Evolutionary conservation across 495 filamentous ascomycete species (phyloP), one percentile per base, ranked within the genome.

Genomic region (Neurospora sp.): DNA sequence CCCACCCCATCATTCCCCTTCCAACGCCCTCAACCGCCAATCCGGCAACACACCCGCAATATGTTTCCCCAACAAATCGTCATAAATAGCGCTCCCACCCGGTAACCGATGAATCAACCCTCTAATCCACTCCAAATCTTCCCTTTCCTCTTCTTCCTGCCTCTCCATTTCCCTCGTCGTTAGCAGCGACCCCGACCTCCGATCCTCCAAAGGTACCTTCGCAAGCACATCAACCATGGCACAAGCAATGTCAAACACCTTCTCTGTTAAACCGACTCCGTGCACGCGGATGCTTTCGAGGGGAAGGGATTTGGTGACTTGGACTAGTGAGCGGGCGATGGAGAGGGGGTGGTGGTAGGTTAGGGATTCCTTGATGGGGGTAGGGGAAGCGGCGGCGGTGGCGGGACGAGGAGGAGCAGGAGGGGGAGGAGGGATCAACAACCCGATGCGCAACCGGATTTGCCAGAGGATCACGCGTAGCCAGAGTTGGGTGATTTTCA

Each of bases 381-480:
- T 0, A 10, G 27, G 31, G 20, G 70, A 71, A 44, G 23, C 5
- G 12, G 12, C 41, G 23, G 27, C 3, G 1, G 31, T 2, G 3
- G 7, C n/a, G 39, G 18, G n/a, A 2, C 8, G 8, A n/a, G 18
- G 18, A 44, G 6, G 8, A n/a, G 18, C 7, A 44, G 6, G 6
- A 18, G 5, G 14, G 3, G 46, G 46, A 2, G 48, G 48, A 27
- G 48, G 80, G 5, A 80, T 76, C 69, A 85, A 74, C 18, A 78
- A 71, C 7, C 79, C 80, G 27, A 81, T 72, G 14, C 76, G 85
- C 72, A 81, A 75, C 18, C 83, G 82, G 41, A 93, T 78, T 74
- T 92, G 89, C 92, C 92, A 93, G 18, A 93, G 86, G 75, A 92
- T 89, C 18, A 90, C 90, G 40, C 90, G 85, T 18, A 93, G 85